These are phyloP conservation scores for Acmispon strigosus DNA, from an alignment of 306 rosid species.

Conservation along the genomic window DNA sequence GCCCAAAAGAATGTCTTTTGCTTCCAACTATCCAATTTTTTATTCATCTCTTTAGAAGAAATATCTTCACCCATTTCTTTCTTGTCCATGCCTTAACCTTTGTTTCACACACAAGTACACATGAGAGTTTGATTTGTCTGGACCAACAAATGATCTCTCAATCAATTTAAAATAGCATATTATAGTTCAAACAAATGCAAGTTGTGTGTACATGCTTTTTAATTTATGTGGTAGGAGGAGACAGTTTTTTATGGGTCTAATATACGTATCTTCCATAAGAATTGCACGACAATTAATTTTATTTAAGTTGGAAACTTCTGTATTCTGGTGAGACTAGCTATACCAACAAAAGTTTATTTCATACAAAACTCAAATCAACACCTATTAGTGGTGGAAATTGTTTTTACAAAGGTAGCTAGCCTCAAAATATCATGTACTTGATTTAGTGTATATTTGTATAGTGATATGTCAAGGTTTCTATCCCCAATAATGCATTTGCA, in stretches of 20 bases:
- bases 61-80: conserved; percentile 2
- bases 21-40: background rate
- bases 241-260: background rate
- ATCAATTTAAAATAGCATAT: background rate
- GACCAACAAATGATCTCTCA: conserved; percentile 17
- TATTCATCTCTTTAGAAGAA: conserved; percentile 3
- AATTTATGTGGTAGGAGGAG: conserved; percentile 6
- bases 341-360: too few relatives aligned
- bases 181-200: conserved; percentile 9
- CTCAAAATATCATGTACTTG: background rate
- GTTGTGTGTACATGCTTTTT: conserved; percentile 2
- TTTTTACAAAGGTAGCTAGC: background rate
- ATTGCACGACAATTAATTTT: too few relatives aligned
- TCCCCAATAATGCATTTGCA: conserved; percentile 22
- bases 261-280: too few relatives aligned
- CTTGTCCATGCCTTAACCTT: background rate
- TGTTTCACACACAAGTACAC: background rate
- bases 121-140: conserved; percentile 18
- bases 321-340: too few relatives aligned
- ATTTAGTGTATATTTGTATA: background rate
- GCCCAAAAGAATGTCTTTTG: conserved; percentile 19
- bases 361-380: too few relatives aligned
- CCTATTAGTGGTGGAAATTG: too few relatives aligned
- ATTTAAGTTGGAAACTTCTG: too few relatives aligned
- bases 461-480: background rate